phyloP scores from a whole-genome alignment of 2,329 filamentous ascomycete species.

The Camillea tinctor region DNA sequence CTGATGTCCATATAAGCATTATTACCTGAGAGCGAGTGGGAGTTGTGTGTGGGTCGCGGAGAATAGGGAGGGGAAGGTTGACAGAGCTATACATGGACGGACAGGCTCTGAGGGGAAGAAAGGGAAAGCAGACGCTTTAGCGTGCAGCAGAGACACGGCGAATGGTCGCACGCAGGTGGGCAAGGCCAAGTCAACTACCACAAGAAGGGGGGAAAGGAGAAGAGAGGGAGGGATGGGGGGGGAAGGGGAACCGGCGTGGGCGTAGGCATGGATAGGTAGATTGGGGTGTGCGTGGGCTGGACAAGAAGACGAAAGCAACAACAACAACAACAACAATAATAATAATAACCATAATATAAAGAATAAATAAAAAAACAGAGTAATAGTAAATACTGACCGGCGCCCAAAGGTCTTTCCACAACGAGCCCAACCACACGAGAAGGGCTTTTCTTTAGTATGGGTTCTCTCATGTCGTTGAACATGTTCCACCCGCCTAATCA shows the following conservation, averaged over 20 bases:
- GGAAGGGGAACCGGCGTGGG: no score
- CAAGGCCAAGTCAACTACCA: slow-evolving; percentile 17
- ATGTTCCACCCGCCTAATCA: slow-evolving; percentile 60
- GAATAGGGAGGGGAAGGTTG: slow-evolving; percentile 16
- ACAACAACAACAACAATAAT: no score
- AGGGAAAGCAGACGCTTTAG: slow-evolving; percentile 19
- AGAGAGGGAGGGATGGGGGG: slow-evolving; percentile 7
- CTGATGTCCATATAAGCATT: slow-evolving; percentile 63
- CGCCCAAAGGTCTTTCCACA: slow-evolving; percentile 64
- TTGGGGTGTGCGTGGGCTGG: no score
- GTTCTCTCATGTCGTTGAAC: slow-evolving; percentile 63
- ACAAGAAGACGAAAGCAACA: no score
- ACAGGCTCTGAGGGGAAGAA: slow-evolving; percentile 12
- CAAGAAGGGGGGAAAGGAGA: no score
- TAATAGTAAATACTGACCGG: slow-evolving; percentile 48
- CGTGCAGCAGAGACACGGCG: slow-evolving; percentile 22
- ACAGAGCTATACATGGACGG: slow-evolving; percentile 13
- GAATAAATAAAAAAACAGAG: slow-evolving; percentile 3
- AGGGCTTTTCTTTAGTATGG: slow-evolving; percentile 65
- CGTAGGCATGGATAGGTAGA: no score
- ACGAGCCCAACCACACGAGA: slow-evolving; percentile 56
- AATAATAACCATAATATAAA: no score
- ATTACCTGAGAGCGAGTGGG: slow-evolving; percentile 24
- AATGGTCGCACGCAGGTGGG: slow-evolving; percentile 25
- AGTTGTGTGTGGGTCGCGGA: slow-evolving; percentile 14